A percentile compares a stretch with the other conserved stretches of the same genome.
Evolutionary conservation across 1,284 basidiomycete genomes (phyloP).

Genomic region (Melampsora americana): DNA sequence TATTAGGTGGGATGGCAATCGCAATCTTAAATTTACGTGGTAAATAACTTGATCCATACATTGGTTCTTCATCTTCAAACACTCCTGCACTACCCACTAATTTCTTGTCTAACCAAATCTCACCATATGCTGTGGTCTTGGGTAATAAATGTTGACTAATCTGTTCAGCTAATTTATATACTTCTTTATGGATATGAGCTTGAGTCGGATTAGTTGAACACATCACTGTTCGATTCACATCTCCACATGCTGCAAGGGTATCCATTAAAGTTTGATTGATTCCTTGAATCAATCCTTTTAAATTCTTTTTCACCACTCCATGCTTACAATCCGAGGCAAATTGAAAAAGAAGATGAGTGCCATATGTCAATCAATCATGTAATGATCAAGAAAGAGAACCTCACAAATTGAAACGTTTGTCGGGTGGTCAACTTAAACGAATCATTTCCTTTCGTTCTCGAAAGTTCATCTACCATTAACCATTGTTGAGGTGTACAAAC

Average conservation of each 20-base stretch:
- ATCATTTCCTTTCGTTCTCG: slow-evolving; percentile 88
- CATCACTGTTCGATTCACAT: slow-evolving; percentile 81
- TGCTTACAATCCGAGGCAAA: slow-evolving; percentile 68
- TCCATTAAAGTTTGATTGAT: slow-evolving; percentile 90
- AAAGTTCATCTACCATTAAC: slow-evolving; percentile 91
- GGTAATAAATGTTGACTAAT: slow-evolving; percentile 86
- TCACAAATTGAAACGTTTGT: slow-evolving; percentile 85
- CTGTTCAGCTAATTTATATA: slow-evolving; percentile 78
- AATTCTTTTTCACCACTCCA: slow-evolving; percentile 91
- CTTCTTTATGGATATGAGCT: slow-evolving; percentile 77
- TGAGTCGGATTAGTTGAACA: slow-evolving; percentile 86
- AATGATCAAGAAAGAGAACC: too few species aligned
- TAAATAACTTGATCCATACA: slow-evolving; percentile 95
- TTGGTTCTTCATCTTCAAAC: slow-evolving; percentile 86
- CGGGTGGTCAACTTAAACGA: slow-evolving; percentile 98
- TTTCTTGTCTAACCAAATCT: slow-evolving; percentile 93
- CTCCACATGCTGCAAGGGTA: slow-evolving; percentile 95
- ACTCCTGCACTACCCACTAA: slow-evolving; percentile 88
- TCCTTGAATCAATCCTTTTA: slow-evolving; percentile 93
- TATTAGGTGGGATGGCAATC: slow-evolving; percentile 90
- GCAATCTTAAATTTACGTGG: slow-evolving; percentile 94
- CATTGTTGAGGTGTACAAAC: slow-evolving; percentile 89
- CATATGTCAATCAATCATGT: too few species aligned
- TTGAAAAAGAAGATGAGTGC: too few species aligned
- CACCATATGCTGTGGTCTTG: slow-evolving; percentile 89